Evolutionary conservation across 2,329 filamentous ascomycete genomes (phyloP), one percentile per base, ranked within the genome.

Genomic region (Colletotrichum agaves): DNA sequence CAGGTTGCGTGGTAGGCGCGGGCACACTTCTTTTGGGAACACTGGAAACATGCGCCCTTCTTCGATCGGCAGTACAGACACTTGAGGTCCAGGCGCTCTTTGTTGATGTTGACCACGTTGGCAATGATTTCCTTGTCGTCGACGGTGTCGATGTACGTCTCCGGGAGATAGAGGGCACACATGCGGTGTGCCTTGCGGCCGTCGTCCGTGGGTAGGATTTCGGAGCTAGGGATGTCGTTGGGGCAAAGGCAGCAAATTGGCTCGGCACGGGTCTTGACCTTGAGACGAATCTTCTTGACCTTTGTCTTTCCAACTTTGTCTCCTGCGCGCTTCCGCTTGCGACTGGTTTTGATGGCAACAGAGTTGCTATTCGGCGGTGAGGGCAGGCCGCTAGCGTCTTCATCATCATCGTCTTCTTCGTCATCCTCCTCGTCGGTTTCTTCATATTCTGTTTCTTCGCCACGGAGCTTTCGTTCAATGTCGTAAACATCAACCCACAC

Each of bases 401-500:
- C 87, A 10, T 88, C 85, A 0, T 88, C 87, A 19, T 92, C 88
- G 0, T 88, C 87, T 1, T 92, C 89, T 6, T 90, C 88, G 2
- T 88, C 83, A 1, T 90, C 91, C 2, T 91, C 90, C 33, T 90
- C 87, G 3, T 92, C 90, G 41, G 93, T 91, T 0, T 90, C 92
- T 72, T 93, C 91, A 75, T 94, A 92, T 73, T 92, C 93, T 5
- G 93, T 93, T 65, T 93, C 91, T 77, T 98, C 94, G 47, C 96
- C 96, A 58, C 94, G 89, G 52, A 98, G 81, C 78, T 97, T 98
- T 69, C 96, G 93, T 80, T 99, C 94, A 64, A 99, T 97, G 74
- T 98, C 96, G 66, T 93, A 90, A 4, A 98, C 94, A 75, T 99
- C 94, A 60, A 99, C 94, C 94, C 97, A 99, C 3, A 99, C 96